phyloP scores from a whole-genome alignment of 2,329 filamentous ascomycete species.

The Lecanosticta acicola region DNA sequence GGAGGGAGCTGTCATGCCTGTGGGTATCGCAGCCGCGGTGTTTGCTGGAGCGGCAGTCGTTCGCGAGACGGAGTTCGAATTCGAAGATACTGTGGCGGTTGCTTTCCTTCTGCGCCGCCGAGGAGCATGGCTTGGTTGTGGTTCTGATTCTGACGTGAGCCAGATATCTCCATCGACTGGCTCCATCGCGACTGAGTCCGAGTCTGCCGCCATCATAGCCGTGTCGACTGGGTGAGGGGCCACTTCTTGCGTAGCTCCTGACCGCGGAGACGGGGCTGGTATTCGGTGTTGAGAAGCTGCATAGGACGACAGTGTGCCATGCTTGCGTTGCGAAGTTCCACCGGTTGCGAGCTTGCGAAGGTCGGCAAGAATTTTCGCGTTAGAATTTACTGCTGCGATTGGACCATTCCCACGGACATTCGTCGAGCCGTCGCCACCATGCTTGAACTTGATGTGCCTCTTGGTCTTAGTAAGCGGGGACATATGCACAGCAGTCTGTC shows the following conservation, averaged over 20 bases:
- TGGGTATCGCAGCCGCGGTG: constrained; percentile 11
- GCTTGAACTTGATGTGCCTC: constrained; percentile 15
- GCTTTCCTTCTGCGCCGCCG: constrained; percentile 3
- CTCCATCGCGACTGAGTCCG: constrained; percentile 7
- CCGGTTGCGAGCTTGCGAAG: constrained; percentile 16
- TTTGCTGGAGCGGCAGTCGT: constrained; percentile 12
- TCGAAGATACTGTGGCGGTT: constrained; percentile 13
- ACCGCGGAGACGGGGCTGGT: not conserved
- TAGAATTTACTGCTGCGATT: constrained; percentile 9
- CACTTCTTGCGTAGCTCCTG: not conserved
- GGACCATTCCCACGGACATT: not conserved
- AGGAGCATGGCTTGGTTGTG: constrained; percentile 1
- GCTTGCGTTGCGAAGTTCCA: constrained; percentile 1
- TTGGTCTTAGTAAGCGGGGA: constrained; percentile 10
- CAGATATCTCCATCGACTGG: constrained; percentile 26
- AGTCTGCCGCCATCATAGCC: constrained; percentile 22
- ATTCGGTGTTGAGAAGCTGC: constrained; percentile 1
- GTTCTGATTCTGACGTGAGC: constrained; percentile 28
- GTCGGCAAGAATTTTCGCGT: constrained; percentile 25
- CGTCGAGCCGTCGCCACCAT: constrained; percentile 10
- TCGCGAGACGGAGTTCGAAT: constrained; percentile 21
- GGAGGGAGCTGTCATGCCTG: not conserved
- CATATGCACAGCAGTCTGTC: constrained; percentile 3
- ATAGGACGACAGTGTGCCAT: constrained; percentile 11
- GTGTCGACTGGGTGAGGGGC: constrained; percentile 4